phyloP scores from a whole-genome alignment of 2,329 filamentous ascomycete species.

The Amylocarpus encephaloides region DNA sequence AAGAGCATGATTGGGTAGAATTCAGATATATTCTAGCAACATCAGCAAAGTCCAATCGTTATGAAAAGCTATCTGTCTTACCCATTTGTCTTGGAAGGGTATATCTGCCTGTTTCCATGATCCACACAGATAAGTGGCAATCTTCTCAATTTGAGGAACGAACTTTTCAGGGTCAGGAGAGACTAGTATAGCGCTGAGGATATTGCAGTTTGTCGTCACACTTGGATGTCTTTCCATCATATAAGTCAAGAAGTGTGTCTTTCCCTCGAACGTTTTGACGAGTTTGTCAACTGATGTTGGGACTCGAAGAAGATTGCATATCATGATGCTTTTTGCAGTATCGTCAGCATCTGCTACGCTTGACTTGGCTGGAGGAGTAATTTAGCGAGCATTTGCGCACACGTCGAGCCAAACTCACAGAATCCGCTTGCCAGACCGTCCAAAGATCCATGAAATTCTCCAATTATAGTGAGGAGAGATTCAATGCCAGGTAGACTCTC shows the following conservation, averaged over 20 bases:
- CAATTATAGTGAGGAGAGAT: too few species aligned
- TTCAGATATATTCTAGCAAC: not conserved
- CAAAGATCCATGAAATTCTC: too few species aligned
- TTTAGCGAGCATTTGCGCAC: too few species aligned
- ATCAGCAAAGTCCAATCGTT: not conserved
- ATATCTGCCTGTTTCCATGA: not conserved
- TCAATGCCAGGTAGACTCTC: too few species aligned
- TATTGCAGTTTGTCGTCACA: not conserved
- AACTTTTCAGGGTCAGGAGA: not conserved
- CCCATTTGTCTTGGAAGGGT: not conserved
- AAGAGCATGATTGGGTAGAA: not conserved
- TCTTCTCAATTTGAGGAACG: not conserved
- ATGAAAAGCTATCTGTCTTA: too few species aligned
- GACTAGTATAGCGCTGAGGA: not conserved
- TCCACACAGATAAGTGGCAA: not conserved
- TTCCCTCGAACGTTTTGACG: not conserved
- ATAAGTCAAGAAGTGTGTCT: not conserved
- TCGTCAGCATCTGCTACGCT: not conserved
- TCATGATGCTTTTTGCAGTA: constrained; percentile 1
- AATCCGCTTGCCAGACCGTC: not conserved
- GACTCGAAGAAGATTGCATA: not conserved
- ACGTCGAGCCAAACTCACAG: not conserved
- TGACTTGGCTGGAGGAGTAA: too few species aligned
- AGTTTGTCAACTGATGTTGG: not conserved
- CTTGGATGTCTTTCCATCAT: not conserved